Evolutionary conservation across 768 basidiomycete genomes (phyloP).

Genomic region (Rhizopogon vulgaris): DNA sequence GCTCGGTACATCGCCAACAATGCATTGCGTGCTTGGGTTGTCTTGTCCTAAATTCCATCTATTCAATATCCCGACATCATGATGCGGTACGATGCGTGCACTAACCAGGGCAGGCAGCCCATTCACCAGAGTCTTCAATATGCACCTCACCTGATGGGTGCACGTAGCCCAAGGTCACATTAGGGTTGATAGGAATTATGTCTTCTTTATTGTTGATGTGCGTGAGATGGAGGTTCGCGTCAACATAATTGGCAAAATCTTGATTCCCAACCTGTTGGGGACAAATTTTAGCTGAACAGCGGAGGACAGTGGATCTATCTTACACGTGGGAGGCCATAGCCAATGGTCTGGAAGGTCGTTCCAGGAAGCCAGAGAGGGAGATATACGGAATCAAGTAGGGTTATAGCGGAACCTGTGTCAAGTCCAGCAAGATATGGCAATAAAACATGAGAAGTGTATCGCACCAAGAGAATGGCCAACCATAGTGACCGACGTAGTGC

Average conservation of each 20-base stretch:
- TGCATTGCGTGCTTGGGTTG: slow-evolving; percentile 37
- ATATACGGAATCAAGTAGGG: slow-evolving; percentile 33
- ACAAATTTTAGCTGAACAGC: not conserved
- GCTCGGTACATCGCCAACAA: slow-evolving; percentile 19
- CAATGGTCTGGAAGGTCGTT: slow-evolving; percentile 25
- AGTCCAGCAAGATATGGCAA: too few relatives aligned
- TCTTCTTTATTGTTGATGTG: slow-evolving; percentile 51
- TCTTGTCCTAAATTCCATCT: slow-evolving; percentile 42
- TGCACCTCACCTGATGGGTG: slow-evolving; percentile 39
- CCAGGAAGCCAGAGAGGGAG: slow-evolving; percentile 32
- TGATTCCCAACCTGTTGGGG: slow-evolving; percentile 45
- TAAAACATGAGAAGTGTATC: not conserved
- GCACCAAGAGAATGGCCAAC: slow-evolving; percentile 40
- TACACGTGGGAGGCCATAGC: slow-evolving; percentile 33
- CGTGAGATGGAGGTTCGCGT: slow-evolving; percentile 37
- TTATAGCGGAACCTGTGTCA: slow-evolving; percentile 27
- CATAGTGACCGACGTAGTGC: slow-evolving; percentile 32
- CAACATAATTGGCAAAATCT: slow-evolving; percentile 53
- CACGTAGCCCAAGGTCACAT: slow-evolving; percentile 30
- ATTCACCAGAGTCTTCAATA: slow-evolving; percentile 38
- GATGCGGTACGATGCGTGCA: not conserved
- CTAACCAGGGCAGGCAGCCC: slow-evolving; percentile 50
- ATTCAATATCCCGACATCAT: not conserved
- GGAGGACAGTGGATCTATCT: not conserved
- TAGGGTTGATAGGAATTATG: slow-evolving; percentile 30